Conservation (phyloP, 345 rosid species). For the Reutealis trisperma region DNA sequence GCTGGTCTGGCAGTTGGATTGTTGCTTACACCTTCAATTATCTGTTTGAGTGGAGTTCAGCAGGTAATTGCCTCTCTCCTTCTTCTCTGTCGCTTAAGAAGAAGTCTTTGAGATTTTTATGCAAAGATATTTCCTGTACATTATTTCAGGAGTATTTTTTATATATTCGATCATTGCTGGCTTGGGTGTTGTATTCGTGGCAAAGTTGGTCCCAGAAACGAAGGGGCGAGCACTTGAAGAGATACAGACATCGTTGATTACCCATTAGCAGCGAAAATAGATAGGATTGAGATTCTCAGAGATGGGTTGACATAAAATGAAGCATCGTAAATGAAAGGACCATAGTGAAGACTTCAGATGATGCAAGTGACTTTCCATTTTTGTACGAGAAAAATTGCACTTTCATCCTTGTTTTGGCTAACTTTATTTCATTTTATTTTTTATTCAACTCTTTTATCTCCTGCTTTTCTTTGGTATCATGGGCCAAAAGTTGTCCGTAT, state of each 20-base stretch:
- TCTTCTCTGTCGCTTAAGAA: background rate
- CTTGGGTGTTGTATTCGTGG: background rate
- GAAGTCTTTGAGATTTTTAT: background rate
- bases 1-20: slow-evolving; percentile 44
- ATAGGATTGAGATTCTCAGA: background rate
- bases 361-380: background rate
- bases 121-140: background rate
- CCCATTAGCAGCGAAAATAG: too few species aligned
- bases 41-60: slow-evolving; percentile 47
- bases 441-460: too few species aligned
- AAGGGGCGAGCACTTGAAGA: slow-evolving; percentile 23
- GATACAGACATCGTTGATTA: slow-evolving; percentile 2
- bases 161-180: background rate
- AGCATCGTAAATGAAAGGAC: background rate
- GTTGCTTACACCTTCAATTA: slow-evolving; percentile 47
- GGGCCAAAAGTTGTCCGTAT: too few species aligned
- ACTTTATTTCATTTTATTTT: too few species aligned
- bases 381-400: background rate
- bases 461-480: too few species aligned
- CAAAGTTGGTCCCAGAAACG: slow-evolving; percentile 20
- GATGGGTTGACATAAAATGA: too few species aligned
- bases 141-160: slow-evolving; percentile 12
- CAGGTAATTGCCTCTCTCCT: slow-evolving; percentile 2
- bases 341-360: too few species aligned
- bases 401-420: too few species aligned